Evolutionary conservation across 139 green algal species (phyloP), one percentile per base, ranked within the genome.

Genomic region (Closterium sp.): DNA sequence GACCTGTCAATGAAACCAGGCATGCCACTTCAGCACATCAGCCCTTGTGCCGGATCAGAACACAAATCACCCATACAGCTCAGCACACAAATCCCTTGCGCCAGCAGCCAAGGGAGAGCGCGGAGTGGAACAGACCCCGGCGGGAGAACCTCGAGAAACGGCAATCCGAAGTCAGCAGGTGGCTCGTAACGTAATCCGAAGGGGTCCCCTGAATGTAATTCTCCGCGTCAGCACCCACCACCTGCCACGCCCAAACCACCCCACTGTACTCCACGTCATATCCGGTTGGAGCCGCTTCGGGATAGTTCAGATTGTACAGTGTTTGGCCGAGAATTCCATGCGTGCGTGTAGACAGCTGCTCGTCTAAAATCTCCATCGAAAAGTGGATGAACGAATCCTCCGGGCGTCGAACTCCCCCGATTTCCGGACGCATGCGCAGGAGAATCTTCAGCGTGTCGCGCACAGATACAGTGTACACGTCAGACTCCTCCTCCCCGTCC

Each of bases 251-350:
- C 88, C 91, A 92, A 30, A 93, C 34, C n/a, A 92, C 45, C 7
- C 73, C 90, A 50, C 70, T 90, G 79, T 92, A 92, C 90, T 92
- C 84, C 90, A 92, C 90, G 11, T 38, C 31, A 62, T 93, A 93
- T 6, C 91, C 88, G 5, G 73, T 92, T 7, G 88, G 88, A 24
- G 91, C 91, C 88, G n/a, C n/a, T 30, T 93, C 88, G 70, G 91
- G 91, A 17, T 88, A 27, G 45, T 93, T 50, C 27, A 50, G 13
- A 29, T 92, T 92, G 84, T 50, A 89, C 22, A 92, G 19, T 24
- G 91, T 93, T 30, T 93, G 91, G 79, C 91, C 91, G 27, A 93
- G 89, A 34, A 93, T 88, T 13, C 91, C 91, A 24, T 93, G 91
- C 10, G 50, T 45, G 11, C 28, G 34, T 30, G 31, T 27, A 31